Evolutionary conservation across 2,329 filamentous ascomycete species (phyloP).

Genomic region (Beauveria sp.): DNA sequence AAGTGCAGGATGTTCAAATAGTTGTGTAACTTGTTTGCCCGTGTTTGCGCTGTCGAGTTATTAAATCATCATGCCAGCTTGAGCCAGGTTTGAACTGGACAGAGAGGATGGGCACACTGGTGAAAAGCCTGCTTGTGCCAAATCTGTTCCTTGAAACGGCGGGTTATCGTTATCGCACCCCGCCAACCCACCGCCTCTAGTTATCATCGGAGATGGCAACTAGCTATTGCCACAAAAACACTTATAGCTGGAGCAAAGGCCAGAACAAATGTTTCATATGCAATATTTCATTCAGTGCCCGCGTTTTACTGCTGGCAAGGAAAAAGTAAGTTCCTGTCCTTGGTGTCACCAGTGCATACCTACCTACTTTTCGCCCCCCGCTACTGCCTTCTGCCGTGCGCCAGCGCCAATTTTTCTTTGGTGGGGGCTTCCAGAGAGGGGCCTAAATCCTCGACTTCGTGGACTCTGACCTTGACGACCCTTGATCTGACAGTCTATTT

Average conservation of each 20-base stretch:
- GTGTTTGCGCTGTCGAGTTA: not conserved
- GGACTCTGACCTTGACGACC: not conserved
- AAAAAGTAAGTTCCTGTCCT: not conserved
- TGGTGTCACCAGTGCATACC: not conserved
- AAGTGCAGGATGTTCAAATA: no score
- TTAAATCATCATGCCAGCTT: not conserved
- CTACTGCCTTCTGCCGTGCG: not conserved
- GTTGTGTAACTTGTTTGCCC: not conserved
- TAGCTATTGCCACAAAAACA: not conserved
- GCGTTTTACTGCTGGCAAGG: not conserved
- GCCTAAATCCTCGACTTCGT: conserved; percentile 7
- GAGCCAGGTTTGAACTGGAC: not conserved
- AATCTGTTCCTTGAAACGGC: conserved; percentile 6
- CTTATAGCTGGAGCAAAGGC: not conserved
- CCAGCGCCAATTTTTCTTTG: conserved; percentile 10
- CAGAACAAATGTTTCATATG: no score
- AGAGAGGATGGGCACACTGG: not conserved
- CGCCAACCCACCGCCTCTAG: conserved; percentile 17
- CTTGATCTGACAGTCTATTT: not conserved
- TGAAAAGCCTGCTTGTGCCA: not conserved
- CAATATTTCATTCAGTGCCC: not conserved
- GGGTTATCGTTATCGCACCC: conserved; percentile 35
- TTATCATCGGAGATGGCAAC: no score
- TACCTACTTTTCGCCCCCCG: not conserved
- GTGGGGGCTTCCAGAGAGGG: conserved; percentile 10